A percentile compares a stretch with the other conserved stretches of the same genome.
These are phyloP conservation scores for Neurospora sp. DNA, from an alignment of 495 filamentous ascomycete genomes.

Conservation along the genomic window DNA sequence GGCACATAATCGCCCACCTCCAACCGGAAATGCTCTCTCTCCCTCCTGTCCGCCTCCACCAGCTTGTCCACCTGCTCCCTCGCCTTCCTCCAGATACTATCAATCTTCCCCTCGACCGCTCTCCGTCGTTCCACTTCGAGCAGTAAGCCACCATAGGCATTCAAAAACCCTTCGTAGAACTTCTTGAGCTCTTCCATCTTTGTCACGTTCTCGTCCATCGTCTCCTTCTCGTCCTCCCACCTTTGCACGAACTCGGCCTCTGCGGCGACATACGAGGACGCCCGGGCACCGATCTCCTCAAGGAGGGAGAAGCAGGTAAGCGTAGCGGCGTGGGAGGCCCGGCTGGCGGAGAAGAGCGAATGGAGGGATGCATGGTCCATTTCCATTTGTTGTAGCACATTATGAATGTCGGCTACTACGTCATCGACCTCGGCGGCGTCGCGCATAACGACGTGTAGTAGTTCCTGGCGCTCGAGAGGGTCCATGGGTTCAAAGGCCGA, in stretches of 20 bases:
- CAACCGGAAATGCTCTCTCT: slow-evolving; percentile 66
- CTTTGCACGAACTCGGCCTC: slow-evolving; percentile 59
- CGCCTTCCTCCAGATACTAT: slow-evolving; percentile 63
- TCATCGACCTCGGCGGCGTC: slow-evolving; percentile 85
- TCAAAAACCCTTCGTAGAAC: slow-evolving; percentile 76
- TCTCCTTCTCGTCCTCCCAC: slow-evolving; percentile 65
- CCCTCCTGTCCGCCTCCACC: slow-evolving; percentile 59
- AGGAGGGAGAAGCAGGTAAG: slow-evolving; percentile 54
- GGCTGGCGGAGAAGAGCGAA: slow-evolving; percentile 25
- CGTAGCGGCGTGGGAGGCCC: slow-evolving; percentile 34
- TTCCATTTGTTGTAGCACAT: slow-evolving; percentile 70
- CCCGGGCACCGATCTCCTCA: slow-evolving; percentile 52
- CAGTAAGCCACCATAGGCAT: slow-evolving; percentile 73
- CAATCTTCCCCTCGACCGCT: slow-evolving; percentile 58
- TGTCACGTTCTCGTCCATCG: slow-evolving; percentile 54
- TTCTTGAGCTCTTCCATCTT: slow-evolving; percentile 63
- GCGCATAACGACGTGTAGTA: slow-evolving; percentile 71
- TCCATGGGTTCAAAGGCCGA: slow-evolving; percentile 56
- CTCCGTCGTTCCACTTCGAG: slow-evolving; percentile 71
- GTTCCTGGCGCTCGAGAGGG: slow-evolving; percentile 66
- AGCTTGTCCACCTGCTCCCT: slow-evolving; percentile 66
- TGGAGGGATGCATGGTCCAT: slow-evolving; percentile 44
- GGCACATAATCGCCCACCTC: slow-evolving; percentile 83
- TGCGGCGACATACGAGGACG: slow-evolving; percentile 59
- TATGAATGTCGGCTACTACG: slow-evolving; percentile 74